These are phyloP conservation scores for Hypoxylon sp. DNA, from an alignment of 2,329 filamentous ascomycete species.

Conservation along the genomic window DNA sequence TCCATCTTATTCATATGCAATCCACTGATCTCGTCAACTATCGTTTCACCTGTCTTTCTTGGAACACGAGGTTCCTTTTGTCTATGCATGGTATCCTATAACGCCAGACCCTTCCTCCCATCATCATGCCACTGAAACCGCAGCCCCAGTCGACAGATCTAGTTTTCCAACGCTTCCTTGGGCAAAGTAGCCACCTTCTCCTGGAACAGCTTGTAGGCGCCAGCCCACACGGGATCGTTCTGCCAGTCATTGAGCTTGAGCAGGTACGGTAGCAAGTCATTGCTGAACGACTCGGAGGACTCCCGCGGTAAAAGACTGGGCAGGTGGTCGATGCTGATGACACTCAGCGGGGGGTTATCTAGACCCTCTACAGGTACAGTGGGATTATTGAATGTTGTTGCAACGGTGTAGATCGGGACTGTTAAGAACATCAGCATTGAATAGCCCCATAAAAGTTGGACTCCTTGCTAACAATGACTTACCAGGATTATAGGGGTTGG, in stretches of 20 bases:
- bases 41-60: conserved; percentile 26
- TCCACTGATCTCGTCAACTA: conserved; percentile 20
- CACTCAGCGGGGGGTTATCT: conserved; percentile 72
- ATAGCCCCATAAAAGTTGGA: neutral
- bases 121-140: conserved; percentile 3
- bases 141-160: conserved; percentile 3
- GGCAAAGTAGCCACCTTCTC: conserved; percentile 82
- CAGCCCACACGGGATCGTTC: conserved; percentile 82
- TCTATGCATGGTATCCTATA: conserved; percentile 32
- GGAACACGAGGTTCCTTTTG: conserved; percentile 17
- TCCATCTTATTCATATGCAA: conserved; percentile 17
- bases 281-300: conserved; percentile 86
- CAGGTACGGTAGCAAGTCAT: conserved; percentile 81
- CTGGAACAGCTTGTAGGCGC: conserved; percentile 85
- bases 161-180: conserved; percentile 50
- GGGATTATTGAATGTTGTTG: conserved; percentile 90
- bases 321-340: conserved; percentile 91
- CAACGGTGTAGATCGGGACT: conserved; percentile 84
- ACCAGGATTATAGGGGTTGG: conserved; percentile 73
- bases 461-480: conserved; percentile 22
- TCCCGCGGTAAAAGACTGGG: conserved; percentile 87
- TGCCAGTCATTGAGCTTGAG: conserved; percentile 81
- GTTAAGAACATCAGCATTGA: conserved; percentile 34
- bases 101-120: conserved; percentile 23
- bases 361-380: conserved; percentile 79